Conservation (phyloP, 148 eudicot species). For the Spergularia bocconei region DNA sequence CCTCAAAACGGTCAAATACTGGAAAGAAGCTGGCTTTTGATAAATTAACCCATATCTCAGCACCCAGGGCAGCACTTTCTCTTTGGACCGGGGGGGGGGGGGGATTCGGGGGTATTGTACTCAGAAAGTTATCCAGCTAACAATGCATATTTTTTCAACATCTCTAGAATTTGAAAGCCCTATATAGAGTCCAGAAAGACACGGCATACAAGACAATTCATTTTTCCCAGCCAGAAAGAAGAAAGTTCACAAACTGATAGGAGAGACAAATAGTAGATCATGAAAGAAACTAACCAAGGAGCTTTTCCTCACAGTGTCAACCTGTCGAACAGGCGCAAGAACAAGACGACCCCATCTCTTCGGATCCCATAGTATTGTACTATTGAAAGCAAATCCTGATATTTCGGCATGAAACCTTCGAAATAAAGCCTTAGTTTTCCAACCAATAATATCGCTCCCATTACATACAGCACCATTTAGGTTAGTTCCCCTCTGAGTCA, state of each 20-base stretch:
- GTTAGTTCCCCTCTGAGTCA: slow-evolving; percentile 24
- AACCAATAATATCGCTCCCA: slow-evolving; percentile 62
- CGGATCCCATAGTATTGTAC: slow-evolving; percentile 87
- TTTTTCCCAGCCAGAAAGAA: not conserved
- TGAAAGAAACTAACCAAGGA: slow-evolving; percentile 43
- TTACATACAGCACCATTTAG: slow-evolving; percentile 76
- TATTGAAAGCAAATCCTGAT: slow-evolving; percentile 83
- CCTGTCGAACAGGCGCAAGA: slow-evolving; percentile 57
- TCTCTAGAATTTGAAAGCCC: too few species aligned
- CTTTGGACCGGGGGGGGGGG: too few species aligned
- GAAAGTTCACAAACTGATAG: not conserved
- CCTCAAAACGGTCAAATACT: too few species aligned
- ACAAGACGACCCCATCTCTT: slow-evolving; percentile 63
- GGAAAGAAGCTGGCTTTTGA: too few species aligned
- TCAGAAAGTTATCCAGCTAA: too few species aligned
- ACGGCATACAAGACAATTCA: not conserved
- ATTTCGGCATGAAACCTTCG: slow-evolving; percentile 69
- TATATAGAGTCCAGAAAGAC: not conserved
- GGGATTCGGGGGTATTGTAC: too few species aligned
- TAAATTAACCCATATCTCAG: too few species aligned
- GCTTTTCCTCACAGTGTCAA: slow-evolving; percentile 42
- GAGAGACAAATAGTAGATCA: not conserved
- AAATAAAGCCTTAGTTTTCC: slow-evolving; percentile 49
- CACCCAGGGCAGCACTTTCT: too few species aligned
- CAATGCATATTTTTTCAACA: too few species aligned